Percentiles rank a stretch among this genome's conserved stretches.
phyloP scores from a whole-genome alignment of 805 yeast genomes.

The Nadsonia fulvescens region DNA sequence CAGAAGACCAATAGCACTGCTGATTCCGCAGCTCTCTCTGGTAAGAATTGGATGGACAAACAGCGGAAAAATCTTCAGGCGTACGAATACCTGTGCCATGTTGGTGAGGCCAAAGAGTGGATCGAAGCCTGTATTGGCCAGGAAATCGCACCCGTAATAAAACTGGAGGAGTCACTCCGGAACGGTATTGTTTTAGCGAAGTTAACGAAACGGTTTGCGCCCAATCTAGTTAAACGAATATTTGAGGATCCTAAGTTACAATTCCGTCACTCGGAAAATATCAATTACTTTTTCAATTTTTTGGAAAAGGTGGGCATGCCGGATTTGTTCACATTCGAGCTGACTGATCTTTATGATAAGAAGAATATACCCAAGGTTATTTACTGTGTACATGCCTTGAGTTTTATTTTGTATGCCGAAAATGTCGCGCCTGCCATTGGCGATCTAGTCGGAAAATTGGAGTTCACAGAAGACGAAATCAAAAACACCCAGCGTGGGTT shows the following conservation, averaged over 20 bases:
- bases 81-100: constrained; percentile 66
- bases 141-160: constrained; percentile 35
- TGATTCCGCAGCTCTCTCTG: constrained; percentile 10
- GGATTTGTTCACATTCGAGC: constrained; percentile 72
- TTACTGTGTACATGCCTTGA: constrained; percentile 79
- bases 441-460: constrained; percentile 41
- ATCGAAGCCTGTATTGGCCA: constrained; percentile 45
- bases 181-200: constrained; percentile 80
- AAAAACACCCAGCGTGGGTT: constrained; percentile 42
- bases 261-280: constrained; percentile 85
- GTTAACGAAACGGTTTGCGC: constrained; percentile 52
- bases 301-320: constrained; percentile 61
- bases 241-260: constrained; percentile 48
- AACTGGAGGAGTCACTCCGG: constrained; percentile 48
- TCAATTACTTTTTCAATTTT: constrained; percentile 58
- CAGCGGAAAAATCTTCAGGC: constrained; percentile 29
- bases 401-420: constrained; percentile 46
- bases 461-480: constrained; percentile 53
- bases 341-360: constrained; percentile 82
- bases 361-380: constrained; percentile 87
- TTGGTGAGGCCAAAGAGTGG: constrained; percentile 72
- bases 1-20: constrained; percentile 16
- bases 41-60: constrained; percentile 22
- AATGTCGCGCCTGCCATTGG: constrained; percentile 42
- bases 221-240: constrained; percentile 36